These are phyloP conservation scores for Serendipita indica DNA, from an alignment of 768 basidiomycete species.

Conservation along the genomic window DNA sequence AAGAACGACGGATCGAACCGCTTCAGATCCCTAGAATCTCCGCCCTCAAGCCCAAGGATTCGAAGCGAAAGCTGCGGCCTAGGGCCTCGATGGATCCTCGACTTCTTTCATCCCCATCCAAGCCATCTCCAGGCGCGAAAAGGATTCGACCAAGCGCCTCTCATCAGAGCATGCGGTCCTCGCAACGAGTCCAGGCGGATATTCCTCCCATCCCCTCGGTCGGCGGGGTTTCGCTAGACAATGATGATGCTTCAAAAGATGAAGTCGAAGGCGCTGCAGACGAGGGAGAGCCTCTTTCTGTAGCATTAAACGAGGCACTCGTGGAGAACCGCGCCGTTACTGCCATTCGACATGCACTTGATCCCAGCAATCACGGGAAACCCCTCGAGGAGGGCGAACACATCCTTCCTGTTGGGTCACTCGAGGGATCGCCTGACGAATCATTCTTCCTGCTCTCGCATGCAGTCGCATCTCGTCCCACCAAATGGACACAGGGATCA, in stretches of 20 bases:
- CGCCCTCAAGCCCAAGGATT: not conserved
- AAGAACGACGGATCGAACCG: not conserved
- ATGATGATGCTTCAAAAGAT: too few species aligned
- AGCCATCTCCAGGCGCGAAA: not conserved
- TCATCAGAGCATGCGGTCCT: not conserved
- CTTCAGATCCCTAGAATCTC: not conserved
- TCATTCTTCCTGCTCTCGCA: conserved; percentile 15
- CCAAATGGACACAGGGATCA: conserved; percentile 15
- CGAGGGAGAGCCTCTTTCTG: not conserved
- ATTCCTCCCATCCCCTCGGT: not conserved
- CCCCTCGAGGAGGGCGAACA: conserved; percentile 17
- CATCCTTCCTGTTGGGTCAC: conserved; percentile 18
- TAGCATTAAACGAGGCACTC: not conserved
- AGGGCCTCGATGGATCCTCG: conserved; percentile 3
- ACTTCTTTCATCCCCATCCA: not conserved
- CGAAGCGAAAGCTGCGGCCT: not conserved
- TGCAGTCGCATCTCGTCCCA: conserved; percentile 16
- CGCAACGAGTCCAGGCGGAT: not conserved
- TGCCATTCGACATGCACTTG: conserved; percentile 25
- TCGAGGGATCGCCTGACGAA: conserved; percentile 15
- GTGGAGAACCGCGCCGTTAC: conserved; percentile 26
- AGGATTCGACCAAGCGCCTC: not conserved
- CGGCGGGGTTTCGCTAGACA: too few species aligned
- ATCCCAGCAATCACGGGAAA: conserved; percentile 15
- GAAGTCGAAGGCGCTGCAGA: not conserved